These are phyloP conservation scores for Lophium mytilinum DNA, from an alignment of 495 filamentous ascomycete species.

Conservation along the genomic window DNA sequence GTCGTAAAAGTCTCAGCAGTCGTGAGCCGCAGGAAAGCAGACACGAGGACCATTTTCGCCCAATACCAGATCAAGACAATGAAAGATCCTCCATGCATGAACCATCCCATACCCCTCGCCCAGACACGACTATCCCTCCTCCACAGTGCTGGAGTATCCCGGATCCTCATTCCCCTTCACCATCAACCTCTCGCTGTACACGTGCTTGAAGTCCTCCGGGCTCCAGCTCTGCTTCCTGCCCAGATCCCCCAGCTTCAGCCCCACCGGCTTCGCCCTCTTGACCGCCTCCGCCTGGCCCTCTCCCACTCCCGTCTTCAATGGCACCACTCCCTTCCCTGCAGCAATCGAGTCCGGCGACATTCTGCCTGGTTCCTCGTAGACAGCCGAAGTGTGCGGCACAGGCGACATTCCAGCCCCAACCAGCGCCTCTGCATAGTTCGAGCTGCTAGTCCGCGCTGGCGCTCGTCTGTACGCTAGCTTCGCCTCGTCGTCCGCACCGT, in stretches of 20 bases:
- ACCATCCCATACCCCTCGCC: too few relatives aligned
- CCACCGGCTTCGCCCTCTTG: slow-evolving; percentile 9
- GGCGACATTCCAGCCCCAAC: not conserved
- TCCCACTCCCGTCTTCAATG: slow-evolving; percentile 8
- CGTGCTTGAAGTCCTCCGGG: slow-evolving; percentile 25
- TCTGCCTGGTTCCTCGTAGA: not conserved
- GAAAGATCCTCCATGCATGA: too few relatives aligned
- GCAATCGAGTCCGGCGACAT: slow-evolving; percentile 3
- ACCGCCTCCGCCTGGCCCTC: slow-evolving; percentile 12
- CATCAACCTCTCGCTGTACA: slow-evolving; percentile 16
- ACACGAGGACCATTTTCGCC: too few relatives aligned
- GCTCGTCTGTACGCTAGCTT: not conserved
- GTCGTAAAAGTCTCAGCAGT: too few relatives aligned
- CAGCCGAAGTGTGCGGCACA: not conserved
- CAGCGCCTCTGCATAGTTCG: not conserved
- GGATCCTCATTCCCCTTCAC: slow-evolving; percentile 4
- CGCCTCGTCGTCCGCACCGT: not conserved
- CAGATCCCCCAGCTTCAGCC: slow-evolving; percentile 14
- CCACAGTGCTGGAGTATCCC: slow-evolving; percentile 9
- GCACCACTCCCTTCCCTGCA: slow-evolving; percentile 15
- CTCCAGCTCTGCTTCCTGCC: slow-evolving; percentile 25
- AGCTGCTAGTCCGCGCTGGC: not conserved
- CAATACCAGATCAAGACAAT: too few relatives aligned
- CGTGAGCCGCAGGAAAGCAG: too few relatives aligned
- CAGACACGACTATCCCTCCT: not conserved